phyloP scores from a whole-genome alignment of 1,284 basidiomycete genomes.

The Psilocybe mexicana region DNA sequence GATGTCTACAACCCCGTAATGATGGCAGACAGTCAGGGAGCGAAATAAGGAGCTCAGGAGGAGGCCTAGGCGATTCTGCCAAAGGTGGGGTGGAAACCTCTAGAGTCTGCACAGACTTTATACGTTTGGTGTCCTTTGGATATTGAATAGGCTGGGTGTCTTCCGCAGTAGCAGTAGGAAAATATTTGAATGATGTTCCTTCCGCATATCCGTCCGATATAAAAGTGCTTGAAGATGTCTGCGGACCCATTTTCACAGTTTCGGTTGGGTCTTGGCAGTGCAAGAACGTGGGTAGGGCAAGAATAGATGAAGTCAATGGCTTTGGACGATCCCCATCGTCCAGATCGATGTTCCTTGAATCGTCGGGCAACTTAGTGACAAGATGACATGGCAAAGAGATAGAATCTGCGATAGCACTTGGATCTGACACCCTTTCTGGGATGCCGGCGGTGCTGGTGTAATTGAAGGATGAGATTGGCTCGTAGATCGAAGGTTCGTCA shows the following conservation, averaged over 20 bases:
- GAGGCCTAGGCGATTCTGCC: background rate
- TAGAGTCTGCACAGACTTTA: background rate
- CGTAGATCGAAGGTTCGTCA: background rate
- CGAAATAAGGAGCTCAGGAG: background rate
- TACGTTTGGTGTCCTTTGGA: background rate
- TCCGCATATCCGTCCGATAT: background rate
- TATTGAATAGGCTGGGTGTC: background rate
- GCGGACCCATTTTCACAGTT: background rate
- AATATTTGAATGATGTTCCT: background rate
- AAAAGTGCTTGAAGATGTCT: background rate
- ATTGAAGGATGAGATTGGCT: background rate
- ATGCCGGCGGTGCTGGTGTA: background rate
- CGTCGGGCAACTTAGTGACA: background rate
- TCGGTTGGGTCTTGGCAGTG: background rate
- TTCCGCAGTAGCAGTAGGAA: background rate
- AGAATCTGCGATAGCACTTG: background rate
- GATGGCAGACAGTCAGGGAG: background rate
- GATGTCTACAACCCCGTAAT: background rate
- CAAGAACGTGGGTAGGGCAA: background rate
- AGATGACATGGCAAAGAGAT: background rate
- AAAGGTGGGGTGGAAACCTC: background rate
- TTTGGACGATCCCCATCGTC: background rate
- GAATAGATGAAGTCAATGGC: background rate
- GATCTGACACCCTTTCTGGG: background rate
- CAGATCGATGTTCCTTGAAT: background rate